Conservation (phyloP, 306 rosid species). For the Sindora glabra region DNA sequence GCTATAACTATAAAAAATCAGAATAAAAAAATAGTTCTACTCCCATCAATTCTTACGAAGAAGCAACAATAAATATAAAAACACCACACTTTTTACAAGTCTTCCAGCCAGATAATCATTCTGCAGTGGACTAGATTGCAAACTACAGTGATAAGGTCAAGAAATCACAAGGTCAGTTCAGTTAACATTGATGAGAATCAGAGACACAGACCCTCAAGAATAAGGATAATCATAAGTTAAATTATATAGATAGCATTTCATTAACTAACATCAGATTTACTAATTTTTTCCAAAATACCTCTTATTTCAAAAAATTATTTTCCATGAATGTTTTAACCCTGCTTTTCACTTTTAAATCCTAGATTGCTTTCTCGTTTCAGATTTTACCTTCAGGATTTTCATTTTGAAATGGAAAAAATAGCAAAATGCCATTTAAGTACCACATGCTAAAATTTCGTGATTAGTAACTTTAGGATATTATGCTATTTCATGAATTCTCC, state of each 20-base stretch:
- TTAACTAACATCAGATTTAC: not conserved
- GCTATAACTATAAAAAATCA: not conserved
- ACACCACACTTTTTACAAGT: not conserved
- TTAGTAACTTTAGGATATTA: too few species aligned
- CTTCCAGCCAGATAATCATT: not conserved
- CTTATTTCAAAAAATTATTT: not conserved
- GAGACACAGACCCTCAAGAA: too few species aligned
- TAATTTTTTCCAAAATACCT: not conserved
- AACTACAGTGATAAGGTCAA: not conserved
- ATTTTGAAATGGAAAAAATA: too few species aligned
- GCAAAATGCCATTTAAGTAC: too few species aligned
- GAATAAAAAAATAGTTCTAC: not conserved
- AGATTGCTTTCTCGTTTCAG: too few species aligned
- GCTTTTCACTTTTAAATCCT: not conserved
- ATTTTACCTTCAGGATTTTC: too few species aligned
- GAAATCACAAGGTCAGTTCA: not conserved
- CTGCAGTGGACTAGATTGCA: not conserved
- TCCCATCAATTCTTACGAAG: not conserved
- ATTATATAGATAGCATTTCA: not conserved
- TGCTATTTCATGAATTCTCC: too few species aligned
- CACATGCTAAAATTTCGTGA: too few species aligned
- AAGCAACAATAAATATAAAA: not conserved
- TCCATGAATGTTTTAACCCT: not conserved
- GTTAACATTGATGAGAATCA: too few species aligned
- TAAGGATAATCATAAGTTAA: not conserved